Base-by-base conservation (phyloP, 441 rosid species). In the Gossypium gossypioides region DNA sequence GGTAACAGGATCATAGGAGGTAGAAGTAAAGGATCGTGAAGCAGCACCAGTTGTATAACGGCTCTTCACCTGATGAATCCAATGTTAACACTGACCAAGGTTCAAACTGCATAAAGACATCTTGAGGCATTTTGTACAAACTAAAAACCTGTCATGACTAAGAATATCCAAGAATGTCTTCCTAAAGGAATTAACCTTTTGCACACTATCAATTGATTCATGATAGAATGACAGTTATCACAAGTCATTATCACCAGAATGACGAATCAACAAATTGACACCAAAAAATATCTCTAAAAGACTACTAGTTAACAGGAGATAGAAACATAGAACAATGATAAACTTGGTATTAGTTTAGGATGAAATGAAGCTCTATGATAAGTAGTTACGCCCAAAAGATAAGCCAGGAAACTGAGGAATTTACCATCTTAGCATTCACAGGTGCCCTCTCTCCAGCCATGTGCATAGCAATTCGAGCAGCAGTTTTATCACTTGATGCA, bases 381-480 rank as follows among this genome's bases (percentile, higher is more conserved):
- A 55, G 58, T 8, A 13, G 16, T 19, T 4, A 62, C 2, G 9
- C 18, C 24, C 18, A 50, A 25, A 60, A 61, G 62, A 61, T 58
- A 71, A 34, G 16, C 32, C 58, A 48, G 69, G 73, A 42, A 27
- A 59, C 50, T 16, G 72, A 71, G 57, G 72, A 56, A 83, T 89
- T 79, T 72, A 95, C 99, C 97, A 92, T 57, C 75, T 81, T 91
- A 12, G 92, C 82, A 83, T 92, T 95, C 74, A 94, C 84, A 74
- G 92, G 96, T 67, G 84, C 80, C 80, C 97, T 87, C 74, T 95
- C 99, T 58, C 99, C 99, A 81, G 96, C 92, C 93, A 85, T 89
- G 81, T 95, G 99, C 97, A 88, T 85, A 59, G 96, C 97, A 77
- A 93, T 91, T 60, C 93, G 83, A 75, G 99, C 97, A 81, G 92